Evolutionary conservation across 148 eudicot genomes (phyloP).

Genomic region (Vaccinium myrtillus): DNA sequence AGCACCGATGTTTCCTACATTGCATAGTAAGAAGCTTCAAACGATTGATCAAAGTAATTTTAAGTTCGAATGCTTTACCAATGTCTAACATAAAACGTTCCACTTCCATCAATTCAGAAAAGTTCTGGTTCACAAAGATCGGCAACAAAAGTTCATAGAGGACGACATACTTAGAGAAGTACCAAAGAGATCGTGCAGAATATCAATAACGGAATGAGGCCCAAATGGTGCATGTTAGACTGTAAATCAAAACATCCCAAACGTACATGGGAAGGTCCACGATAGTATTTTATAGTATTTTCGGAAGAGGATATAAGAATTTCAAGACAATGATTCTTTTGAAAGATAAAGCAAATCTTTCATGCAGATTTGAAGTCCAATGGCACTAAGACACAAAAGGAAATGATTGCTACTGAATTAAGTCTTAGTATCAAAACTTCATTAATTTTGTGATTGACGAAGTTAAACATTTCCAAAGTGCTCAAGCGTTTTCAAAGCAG

Average conservation of each 20-base stretch:
- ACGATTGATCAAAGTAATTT: not conserved
- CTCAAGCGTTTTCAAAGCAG: not conserved
- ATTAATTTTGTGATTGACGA: not conserved
- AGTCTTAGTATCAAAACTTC: not conserved
- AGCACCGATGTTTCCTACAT: slow-evolving; percentile 74
- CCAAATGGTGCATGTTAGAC: not conserved
- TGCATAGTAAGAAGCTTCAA: slow-evolving; percentile 11
- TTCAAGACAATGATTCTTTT: not conserved
- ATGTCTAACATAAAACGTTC: too few species aligned
- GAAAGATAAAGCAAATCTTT: not conserved
- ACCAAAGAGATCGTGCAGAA: not conserved
- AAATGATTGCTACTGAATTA: not conserved
- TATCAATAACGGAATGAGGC: not conserved
- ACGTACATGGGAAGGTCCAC: not conserved
- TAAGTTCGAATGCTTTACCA: not conserved
- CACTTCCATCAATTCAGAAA: not conserved
- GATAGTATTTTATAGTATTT: not conserved
- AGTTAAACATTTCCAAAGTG: not conserved
- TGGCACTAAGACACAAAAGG: not conserved
- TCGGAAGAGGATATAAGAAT: not conserved
- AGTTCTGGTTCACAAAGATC: too few species aligned
- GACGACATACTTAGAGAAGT: not conserved
- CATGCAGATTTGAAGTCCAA: not conserved
- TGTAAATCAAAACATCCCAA: not conserved
- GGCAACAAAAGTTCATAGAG: not conserved